These are phyloP conservation scores for Cytospora leucostoma DNA, from an alignment of 2,329 filamentous ascomycete species.

Conservation along the genomic window DNA sequence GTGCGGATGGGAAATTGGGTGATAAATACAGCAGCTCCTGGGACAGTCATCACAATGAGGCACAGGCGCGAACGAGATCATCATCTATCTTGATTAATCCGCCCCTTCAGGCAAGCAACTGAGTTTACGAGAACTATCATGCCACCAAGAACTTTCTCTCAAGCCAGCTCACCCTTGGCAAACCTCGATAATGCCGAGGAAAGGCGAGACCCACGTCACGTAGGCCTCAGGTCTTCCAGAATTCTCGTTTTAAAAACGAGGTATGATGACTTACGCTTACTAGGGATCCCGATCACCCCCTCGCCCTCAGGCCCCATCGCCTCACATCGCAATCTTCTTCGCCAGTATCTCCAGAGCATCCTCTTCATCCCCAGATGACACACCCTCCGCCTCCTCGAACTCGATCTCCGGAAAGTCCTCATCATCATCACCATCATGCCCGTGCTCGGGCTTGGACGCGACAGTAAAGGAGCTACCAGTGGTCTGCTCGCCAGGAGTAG, in stretches of 20 bases:
- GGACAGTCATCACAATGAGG: no score
- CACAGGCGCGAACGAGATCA: no score
- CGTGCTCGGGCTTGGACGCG: not conserved
- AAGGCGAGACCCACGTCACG: not conserved
- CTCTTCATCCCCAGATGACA: conserved; percentile 55
- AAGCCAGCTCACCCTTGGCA: no score
- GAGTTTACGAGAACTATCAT: no score
- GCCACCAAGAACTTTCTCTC: no score
- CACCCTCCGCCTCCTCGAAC: conserved; percentile 58
- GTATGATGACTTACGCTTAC: conserved; percentile 1
- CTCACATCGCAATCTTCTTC: conserved; percentile 18
- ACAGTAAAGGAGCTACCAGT: conserved; percentile 32
- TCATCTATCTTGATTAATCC: no score
- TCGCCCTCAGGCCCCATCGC: no score
- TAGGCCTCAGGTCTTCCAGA: not conserved
- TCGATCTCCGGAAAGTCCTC: conserved; percentile 40
- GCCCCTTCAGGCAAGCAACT: no score
- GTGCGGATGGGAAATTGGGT: no score
- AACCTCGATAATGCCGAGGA: not conserved
- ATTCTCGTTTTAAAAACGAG: not conserved
- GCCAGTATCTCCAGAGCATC: conserved; percentile 13
- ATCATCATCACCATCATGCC: conserved; percentile 47
- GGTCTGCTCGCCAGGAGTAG: conserved; percentile 46
- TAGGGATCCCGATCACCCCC: not conserved
- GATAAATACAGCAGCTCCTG: no score